Evolutionary conservation across 768 basidiomycete genomes (phyloP), one percentile per base, ranked within the genome.

Genomic region (Tephrocybe sp.): DNA sequence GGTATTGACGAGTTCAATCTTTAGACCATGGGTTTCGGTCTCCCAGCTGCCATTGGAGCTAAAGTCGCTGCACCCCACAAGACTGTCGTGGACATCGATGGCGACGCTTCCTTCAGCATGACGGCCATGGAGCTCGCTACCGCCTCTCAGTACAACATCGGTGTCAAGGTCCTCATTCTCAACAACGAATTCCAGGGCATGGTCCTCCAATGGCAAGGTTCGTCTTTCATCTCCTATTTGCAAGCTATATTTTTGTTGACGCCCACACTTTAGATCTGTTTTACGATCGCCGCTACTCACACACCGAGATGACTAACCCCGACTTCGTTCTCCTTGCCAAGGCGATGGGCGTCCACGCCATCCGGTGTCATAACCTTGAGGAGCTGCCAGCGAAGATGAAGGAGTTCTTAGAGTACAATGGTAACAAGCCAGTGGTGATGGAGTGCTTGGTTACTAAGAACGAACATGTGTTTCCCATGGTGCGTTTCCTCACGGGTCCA

Each of bases 141-240:
- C 0, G 97, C 97, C 4, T 78, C 90, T 21, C 91, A 95, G 64
- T 93, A 81, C 73, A 70, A 81, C 63, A 97, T 99, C 57, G 96
- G 97, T 52, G 93, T 98, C 65, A 99, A 99, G 73, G 88, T 93
- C 34, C 76, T 97, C 58, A 71, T 97, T 20, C 70, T 98, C 62
- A 96, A 97, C 77, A 98, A 97, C 70, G 93, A 95, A 65, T 97
- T 94, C 80, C 95, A 97, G 69, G 97, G 97, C 48, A 99, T 99
- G 97, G 97, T 98, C 11, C 74, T 92, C 26, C 97, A 99, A 76
- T 98, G 96, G 97, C 97, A 98, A 79, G 92, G 92, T 93, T 52
- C 44, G 78, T 65, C 20, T 8, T 23, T 9, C 12, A 25, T 10
- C 15, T 34, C 20, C 15, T 6, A 25, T 50, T 15, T 9, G 43